Base-by-base conservation (phyloP, 116 monocot species). In the Phalaenopsis hybrid region DNA sequence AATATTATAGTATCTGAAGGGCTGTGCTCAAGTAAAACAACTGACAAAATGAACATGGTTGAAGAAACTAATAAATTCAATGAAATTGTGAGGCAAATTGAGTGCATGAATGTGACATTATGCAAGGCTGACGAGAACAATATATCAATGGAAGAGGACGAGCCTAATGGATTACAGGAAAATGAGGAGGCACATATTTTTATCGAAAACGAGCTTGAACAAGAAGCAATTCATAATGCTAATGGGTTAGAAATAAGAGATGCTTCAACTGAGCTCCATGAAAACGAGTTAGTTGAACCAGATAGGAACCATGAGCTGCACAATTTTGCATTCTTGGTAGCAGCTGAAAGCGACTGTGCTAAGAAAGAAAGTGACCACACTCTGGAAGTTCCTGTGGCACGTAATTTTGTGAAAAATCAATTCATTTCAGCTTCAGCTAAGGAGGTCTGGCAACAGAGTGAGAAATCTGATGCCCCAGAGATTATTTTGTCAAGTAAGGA, bases 211-310 rank as follows among this genome's bases (percentile, higher is more conserved):
- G 73, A 75, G 1, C 41, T 44, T 45, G 69, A 72, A 80, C 33
- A 57, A 46, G 16, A 85, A 51, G 81, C 46, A 4, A 16, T 21
- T 79, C 34, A 72, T 82, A 77, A 77, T 44, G 73, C 85, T 81
- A 83, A 76, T 44, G 34, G 67, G 69, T 20, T 75, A 2, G 72
- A 84, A 70, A 67, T 70, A 74, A 81, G 57, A 75, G 82, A 82
- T 77, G 74, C 55, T 80, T 44, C 55, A 84, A 6, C 44, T 4
- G 80, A 81, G 31, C 17, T 57, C 76, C 28, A 79, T 18, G 55
- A 80, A 41, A 61, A 52, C 77, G 83, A 77, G 72, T 31, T 79
- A 81, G 44, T 51, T 49, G 41, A 50, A 78, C 25, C 18, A 15
- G 21, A 78, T 52, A 68, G 52, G 20, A 58, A 25, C 59, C n/a